phyloP scores from a whole-genome alignment of 441 rosid genomes.

The Aleurites moluccanus region DNA sequence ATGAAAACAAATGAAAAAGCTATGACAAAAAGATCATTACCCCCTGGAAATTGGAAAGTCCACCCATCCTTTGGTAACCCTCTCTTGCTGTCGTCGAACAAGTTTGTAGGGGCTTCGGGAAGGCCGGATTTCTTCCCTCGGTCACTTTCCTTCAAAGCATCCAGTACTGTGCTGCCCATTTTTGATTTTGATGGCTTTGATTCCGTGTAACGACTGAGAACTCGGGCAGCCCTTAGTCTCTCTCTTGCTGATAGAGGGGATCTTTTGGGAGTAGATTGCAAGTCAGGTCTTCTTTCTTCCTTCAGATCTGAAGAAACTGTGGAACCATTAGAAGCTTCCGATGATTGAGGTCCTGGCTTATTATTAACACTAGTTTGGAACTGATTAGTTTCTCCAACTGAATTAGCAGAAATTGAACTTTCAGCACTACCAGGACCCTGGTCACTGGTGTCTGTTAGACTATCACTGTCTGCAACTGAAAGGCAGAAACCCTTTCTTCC shows the following conservation, averaged over 20 bases:
- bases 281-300: slow-evolving; percentile 15
- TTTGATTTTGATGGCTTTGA: slow-evolving; percentile 55
- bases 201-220: slow-evolving; percentile 59
- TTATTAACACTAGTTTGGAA: slow-evolving; percentile 14
- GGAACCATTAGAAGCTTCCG: slow-evolving; percentile 40
- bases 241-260: slow-evolving; percentile 72
- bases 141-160: slow-evolving; percentile 72
- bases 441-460: slow-evolving; percentile 30
- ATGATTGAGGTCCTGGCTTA: slow-evolving; percentile 25
- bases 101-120: slow-evolving; percentile 85
- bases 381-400: slow-evolving; percentile 18
- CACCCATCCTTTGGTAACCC: slow-evolving; percentile 80
- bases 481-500: slow-evolving; percentile 36
- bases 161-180: slow-evolving; percentile 71
- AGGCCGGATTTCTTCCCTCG: slow-evolving; percentile 63
- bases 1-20: slow-evolving; percentile 73
- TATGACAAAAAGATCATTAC: slow-evolving; percentile 61
- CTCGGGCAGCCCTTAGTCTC: slow-evolving; percentile 79
- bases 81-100: slow-evolving; percentile 85
- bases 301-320: slow-evolving; percentile 25
- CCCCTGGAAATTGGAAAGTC: slow-evolving; percentile 76
- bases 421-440: slow-evolving; percentile 32
- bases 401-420: slow-evolving; percentile 27
- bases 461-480: slow-evolving; percentile 43
- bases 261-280: slow-evolving; percentile 36